Conservation (phyloP, 2,329 filamentous ascomycete species). For the Pseudogymnoascus verrucosus region DNA sequence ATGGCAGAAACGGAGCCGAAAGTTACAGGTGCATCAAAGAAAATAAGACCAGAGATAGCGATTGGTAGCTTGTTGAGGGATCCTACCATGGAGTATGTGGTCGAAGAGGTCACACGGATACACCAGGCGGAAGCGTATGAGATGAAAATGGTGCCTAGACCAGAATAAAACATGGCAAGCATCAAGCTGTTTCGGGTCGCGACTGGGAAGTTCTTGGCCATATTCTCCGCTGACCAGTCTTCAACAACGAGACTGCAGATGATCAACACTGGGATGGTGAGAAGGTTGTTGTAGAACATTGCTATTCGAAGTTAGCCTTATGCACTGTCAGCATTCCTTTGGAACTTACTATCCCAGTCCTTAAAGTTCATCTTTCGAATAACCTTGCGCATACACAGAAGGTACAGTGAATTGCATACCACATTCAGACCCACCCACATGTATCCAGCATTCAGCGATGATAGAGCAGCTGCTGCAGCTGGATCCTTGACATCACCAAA, state of each 20-base stretch:
- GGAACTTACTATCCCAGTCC: constrained; percentile 83
- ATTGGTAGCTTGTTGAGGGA: constrained; percentile 96
- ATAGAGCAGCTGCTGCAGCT: constrained; percentile 63
- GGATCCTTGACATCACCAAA: constrained; percentile 29
- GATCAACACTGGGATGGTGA: constrained; percentile 82
- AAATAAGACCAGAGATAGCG: constrained; percentile 77
- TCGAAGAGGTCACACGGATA: constrained; percentile 87
- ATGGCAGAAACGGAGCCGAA: constrained; percentile 84
- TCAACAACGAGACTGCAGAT: constrained; percentile 70
- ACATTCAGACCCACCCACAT: constrained; percentile 95
- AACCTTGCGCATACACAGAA: constrained; percentile 86
- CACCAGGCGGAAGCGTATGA: constrained; percentile 98
- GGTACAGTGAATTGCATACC: constrained; percentile 77
- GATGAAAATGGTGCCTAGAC: constrained; percentile 84
- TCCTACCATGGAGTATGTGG: constrained; percentile 94
- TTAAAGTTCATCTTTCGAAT: constrained; percentile 98
- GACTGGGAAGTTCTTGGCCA: constrained; percentile 73
- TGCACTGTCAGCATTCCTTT: no score
- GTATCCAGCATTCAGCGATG: constrained; percentile 83
- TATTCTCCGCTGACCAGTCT: constrained; percentile 80
- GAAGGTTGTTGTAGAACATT: constrained; percentile 98
- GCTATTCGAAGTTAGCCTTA: constrained; percentile 41
- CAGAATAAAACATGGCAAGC: constrained; percentile 82
- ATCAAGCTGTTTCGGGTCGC: constrained; percentile 68
- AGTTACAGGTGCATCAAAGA: constrained; percentile 87